These are phyloP conservation scores for Arachis stenosperma DNA, from an alignment of 306 rosid species.

Conservation along the genomic window DNA sequence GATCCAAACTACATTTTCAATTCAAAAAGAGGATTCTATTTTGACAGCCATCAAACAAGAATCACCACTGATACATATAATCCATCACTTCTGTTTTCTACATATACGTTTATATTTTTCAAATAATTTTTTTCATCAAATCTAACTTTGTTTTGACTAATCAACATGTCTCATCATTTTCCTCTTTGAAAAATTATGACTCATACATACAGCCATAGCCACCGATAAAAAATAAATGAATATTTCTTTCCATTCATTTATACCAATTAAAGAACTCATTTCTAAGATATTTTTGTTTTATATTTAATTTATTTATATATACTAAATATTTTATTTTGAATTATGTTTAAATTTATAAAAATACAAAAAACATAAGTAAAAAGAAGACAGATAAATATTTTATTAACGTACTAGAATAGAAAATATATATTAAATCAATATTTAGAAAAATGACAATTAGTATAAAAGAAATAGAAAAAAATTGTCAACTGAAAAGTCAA, in stretches of 20 bases:
- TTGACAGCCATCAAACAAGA: constrained; percentile 40
- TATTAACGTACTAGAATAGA: no score
- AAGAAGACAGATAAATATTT: no score
- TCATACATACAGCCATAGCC: background rate
- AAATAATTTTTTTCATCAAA: background rate
- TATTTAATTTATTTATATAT: no score
- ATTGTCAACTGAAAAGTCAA: background rate
- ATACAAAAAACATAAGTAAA: no score
- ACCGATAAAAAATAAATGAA: no score
- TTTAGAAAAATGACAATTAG: background rate
- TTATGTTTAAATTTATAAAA: no score
- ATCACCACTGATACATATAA: constrained; percentile 14
- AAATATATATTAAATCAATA: no score
- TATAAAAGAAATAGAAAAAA: background rate
- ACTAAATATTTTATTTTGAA: no score
- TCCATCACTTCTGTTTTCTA: background rate
- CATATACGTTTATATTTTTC: background rate
- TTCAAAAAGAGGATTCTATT: constrained; percentile 38
- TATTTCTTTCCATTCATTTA: no score
- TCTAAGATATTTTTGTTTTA: no score
- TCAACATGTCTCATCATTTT: background rate
- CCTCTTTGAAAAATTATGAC: background rate
- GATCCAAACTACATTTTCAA: constrained; percentile 28
- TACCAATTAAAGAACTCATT: no score
- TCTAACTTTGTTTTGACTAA: background rate